phyloP scores from a whole-genome alignment of 768 basidiomycete species.

The Kockovaella imperatae region DNA sequence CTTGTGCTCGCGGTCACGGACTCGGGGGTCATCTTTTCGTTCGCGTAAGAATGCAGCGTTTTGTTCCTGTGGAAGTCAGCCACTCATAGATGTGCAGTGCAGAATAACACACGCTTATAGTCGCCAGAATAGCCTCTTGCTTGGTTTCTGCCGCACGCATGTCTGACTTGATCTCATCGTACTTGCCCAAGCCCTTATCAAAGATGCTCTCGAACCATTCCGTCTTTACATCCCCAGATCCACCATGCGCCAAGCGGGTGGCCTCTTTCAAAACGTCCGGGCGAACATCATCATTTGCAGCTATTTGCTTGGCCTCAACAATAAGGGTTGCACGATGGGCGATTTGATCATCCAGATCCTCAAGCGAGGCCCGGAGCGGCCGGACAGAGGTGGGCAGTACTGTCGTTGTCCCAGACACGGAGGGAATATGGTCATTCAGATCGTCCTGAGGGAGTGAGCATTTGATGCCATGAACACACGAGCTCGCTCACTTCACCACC shows the following conservation, averaged over 20 bases:
- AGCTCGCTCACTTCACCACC: slow-evolving; percentile 53
- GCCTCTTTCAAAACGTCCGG: slow-evolving; percentile 61
- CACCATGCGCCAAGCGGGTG: slow-evolving; percentile 55
- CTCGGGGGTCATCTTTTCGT: slow-evolving; percentile 64
- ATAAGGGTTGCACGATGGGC: slow-evolving; percentile 58
- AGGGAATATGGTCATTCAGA: slow-evolving; percentile 35
- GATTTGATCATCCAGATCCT: slow-evolving; percentile 67
- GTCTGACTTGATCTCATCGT: slow-evolving; percentile 56
- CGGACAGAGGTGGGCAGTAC: slow-evolving; percentile 33
- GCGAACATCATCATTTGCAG: slow-evolving; percentile 65
- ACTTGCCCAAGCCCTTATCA: slow-evolving; percentile 71
- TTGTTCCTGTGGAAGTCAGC: slow-evolving; percentile 47
- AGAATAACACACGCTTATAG: slow-evolving; percentile 56
- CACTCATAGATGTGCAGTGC: neutral
- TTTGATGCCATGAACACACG: neutral
- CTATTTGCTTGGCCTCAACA: slow-evolving; percentile 56
- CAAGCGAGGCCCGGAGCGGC: slow-evolving; percentile 52
- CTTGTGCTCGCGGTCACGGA: slow-evolving; percentile 72
- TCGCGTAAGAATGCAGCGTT: slow-evolving; percentile 69
- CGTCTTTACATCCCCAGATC: slow-evolving; percentile 57
- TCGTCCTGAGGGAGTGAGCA: slow-evolving; percentile 13
- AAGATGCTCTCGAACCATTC: slow-evolving; percentile 81
- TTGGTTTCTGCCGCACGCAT: slow-evolving; percentile 56
- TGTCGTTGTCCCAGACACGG: slow-evolving; percentile 48
- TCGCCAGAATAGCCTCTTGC: slow-evolving; percentile 60